Conservation (phyloP, 177 flowering plant genomes). For the Vitis hybrid region DNA sequence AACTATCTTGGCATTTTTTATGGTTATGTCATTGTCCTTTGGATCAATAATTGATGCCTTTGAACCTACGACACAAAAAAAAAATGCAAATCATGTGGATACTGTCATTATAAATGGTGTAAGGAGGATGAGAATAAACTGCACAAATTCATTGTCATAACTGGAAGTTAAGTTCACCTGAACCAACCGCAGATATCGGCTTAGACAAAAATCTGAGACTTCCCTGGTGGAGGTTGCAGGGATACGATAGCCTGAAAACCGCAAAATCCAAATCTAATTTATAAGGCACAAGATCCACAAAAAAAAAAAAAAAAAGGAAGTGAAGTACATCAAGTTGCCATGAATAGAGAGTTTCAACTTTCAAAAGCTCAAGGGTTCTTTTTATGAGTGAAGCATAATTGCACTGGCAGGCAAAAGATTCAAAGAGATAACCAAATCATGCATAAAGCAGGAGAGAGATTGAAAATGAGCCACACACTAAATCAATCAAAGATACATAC, state of each 20-base stretch:
- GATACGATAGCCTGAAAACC: conserved; percentile 9
- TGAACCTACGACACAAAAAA: conserved; percentile 36
- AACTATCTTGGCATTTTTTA: conserved; percentile 48
- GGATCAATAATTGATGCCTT: conserved; percentile 52
- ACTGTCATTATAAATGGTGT: neutral
- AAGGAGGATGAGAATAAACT: neutral
- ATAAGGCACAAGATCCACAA: neutral
- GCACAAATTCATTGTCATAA: neutral
- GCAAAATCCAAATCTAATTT: neutral
- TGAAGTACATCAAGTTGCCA: neutral
- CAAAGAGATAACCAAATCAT: no score
- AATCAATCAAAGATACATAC: no score
- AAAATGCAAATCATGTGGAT: neutral
- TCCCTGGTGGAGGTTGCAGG: conserved; percentile 1
- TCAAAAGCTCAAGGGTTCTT: no score
- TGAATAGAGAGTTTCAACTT: neutral
- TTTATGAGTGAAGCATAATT: no score
- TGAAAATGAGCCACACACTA: no score
- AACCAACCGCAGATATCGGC: conserved; percentile 42
- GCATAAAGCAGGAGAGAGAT: no score
- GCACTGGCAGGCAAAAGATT: no score
- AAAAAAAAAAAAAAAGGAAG: neutral
- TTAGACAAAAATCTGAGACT: neutral
- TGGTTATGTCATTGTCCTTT: conserved; percentile 26
- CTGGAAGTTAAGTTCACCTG: conserved; percentile 41